Evolutionary conservation across 192 early-diverging fungal species (phyloP), one percentile per base, ranked within the genome.

Genomic region (Phlyctochytrium planicorne): DNA sequence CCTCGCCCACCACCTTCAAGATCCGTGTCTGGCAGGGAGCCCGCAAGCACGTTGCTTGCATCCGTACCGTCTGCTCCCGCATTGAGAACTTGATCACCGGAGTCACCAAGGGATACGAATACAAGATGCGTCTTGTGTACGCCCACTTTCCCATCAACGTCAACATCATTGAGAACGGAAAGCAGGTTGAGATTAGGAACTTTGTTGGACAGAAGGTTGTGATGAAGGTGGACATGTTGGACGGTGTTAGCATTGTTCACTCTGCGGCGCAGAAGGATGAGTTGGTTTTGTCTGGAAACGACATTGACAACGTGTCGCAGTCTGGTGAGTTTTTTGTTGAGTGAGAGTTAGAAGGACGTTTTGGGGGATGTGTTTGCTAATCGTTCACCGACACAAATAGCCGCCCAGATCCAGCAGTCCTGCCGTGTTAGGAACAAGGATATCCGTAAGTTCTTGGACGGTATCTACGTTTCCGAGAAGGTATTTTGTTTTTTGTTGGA

Each of bases 81-180:
- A 94, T 97, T 75, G 79, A 89, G 81, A 98, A 98, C 90, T 89
- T 98, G 90, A 96, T 97, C 86, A 91, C 81, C 62, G 95, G 95
- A 78, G 94, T 97, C 62, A 98, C 96, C 82, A 93, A 96, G 83
- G 96, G 96, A 53, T 98, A 89, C 87, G 87, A 95, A 86, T 98
- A 98, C 90, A 96, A 95, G 90, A 93, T 98, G 91, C 93, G 95
- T 71, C 96, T 91, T 78, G 96, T 97, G 63, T 95, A 95, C 72
- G 96, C 96, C 65, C 96, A 98, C 90, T 98, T 98, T 84, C 97
- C 97, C 82, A 98, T 98, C 84, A 95, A 93, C 86, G 91, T 90
- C 71, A 93, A 91, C 78, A 90, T 97, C 66, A 75, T 82, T 65
- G 84, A 92, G 65, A 80, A 82, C 62, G 87, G 85, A 63, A 83